These are phyloP conservation scores for Arthrobotrys entomopaga DNA, from an alignment of 2,329 filamentous ascomycete genomes.

Conservation along the genomic window DNA sequence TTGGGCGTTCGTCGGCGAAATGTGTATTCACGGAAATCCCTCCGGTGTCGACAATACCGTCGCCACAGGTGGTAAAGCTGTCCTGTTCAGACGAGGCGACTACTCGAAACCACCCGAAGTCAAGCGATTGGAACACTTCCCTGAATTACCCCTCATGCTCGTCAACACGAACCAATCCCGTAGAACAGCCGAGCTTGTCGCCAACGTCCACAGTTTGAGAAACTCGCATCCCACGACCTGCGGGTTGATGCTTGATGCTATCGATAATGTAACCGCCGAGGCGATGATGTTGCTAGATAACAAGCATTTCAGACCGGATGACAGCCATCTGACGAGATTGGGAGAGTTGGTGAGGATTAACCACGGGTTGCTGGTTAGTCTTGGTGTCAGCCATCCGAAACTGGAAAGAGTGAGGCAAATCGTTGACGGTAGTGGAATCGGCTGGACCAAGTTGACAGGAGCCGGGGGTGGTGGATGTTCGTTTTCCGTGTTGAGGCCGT, in stretches of 20 bases:
- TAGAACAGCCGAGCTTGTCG: conserved; percentile 85
- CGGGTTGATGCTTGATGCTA: conserved; percentile 82
- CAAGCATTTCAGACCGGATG: conserved; percentile 73
- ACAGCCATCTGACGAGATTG: conserved; percentile 70
- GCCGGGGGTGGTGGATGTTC: conserved; percentile 95
- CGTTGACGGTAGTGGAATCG: conserved; percentile 86
- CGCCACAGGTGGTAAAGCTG: conserved; percentile 89
- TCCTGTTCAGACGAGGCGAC: conserved; percentile 85
- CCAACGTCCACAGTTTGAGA: conserved; percentile 80
- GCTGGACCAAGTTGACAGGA: conserved; percentile 97
- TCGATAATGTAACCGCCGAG: conserved; percentile 75
- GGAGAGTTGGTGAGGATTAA: conserved; percentile 93
- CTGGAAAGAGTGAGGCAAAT: conserved; percentile 91
- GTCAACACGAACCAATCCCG: conserved; percentile 90
- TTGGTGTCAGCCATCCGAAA: conserved; percentile 93
- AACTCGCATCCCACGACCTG: conserved; percentile 79
- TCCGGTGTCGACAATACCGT: conserved; percentile 98
- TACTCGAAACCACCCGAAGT: conserved; percentile 81
- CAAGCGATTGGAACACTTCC: conserved; percentile 82
- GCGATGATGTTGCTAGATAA: conserved; percentile 69
- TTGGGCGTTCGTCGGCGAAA: conserved; percentile 96
- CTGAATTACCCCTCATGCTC: conserved; percentile 86
- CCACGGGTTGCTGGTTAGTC: conserved; percentile 86
- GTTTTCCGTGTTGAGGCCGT: conserved; percentile 79
- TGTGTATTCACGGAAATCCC: conserved; percentile 97